A percentile compares a stretch with the other conserved stretches of the same genome.
Conservation (phyloP, 2,329 filamentous ascomycete genomes). For the Torrubiellomyces zombiae region DNA sequence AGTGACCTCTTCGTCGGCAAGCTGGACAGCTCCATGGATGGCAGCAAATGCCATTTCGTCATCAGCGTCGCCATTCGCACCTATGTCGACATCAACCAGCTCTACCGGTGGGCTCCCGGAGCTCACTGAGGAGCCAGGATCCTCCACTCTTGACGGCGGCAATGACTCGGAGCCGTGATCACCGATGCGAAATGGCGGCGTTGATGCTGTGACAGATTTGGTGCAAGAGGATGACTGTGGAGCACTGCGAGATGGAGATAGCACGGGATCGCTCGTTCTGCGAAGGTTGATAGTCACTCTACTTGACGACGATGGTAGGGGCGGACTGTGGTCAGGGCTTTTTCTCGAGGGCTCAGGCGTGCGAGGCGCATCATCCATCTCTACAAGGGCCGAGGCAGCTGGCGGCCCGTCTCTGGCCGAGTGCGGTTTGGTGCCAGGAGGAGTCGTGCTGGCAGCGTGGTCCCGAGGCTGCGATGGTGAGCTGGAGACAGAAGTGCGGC, state of each 20-base stretch:
- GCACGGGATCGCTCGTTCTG: slow-evolving; percentile 12
- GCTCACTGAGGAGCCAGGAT: no score
- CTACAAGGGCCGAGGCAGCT: slow-evolving; percentile 10
- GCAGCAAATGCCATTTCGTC: slow-evolving; percentile 16
- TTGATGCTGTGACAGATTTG: no score
- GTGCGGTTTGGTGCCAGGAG: no score
- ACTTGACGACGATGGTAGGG: slow-evolving; percentile 29
- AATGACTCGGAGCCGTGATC: slow-evolving; percentile 1
- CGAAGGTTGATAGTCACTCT: slow-evolving; percentile 45
- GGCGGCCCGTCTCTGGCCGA: no score
- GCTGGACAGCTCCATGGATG: slow-evolving; percentile 12
- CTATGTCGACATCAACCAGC: slow-evolving; percentile 19
- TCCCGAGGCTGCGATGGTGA: slow-evolving; percentile 25
- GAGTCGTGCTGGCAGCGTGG: no score
- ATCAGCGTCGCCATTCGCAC: slow-evolving; percentile 9
- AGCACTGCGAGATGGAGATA: slow-evolving; percentile 9
- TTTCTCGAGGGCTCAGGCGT: slow-evolving; percentile 20
- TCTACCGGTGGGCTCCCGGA: slow-evolving; percentile 28
- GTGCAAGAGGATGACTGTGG: background rate
- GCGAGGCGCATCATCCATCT: slow-evolving; percentile 13
- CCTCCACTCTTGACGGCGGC: slow-evolving; percentile 1
- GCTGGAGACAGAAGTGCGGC: slow-evolving; percentile 39
- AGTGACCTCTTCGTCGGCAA: slow-evolving; percentile 8
- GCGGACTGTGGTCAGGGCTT: slow-evolving; percentile 15
- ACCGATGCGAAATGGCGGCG: no score